phyloP scores from a whole-genome alignment of 352 stramenopile species.

The Saprolegnia diclina region DNA sequence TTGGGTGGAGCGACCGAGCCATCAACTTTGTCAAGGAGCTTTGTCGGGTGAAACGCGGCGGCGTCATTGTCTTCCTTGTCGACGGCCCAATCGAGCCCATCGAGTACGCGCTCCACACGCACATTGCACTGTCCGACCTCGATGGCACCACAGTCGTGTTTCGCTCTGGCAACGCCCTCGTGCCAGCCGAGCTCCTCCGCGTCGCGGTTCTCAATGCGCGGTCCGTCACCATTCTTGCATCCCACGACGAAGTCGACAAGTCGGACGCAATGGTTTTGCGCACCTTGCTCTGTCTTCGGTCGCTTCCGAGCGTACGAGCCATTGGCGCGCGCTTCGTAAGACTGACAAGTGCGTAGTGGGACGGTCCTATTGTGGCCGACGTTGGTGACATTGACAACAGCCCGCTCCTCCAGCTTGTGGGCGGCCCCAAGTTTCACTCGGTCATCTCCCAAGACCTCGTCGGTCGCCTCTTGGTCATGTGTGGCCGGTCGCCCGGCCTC shows the following conservation, averaged over 20 bases:
- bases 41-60: neutral
- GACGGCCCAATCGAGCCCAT: neutral
- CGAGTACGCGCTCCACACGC: neutral
- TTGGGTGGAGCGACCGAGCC: conserved; percentile 11
- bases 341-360: neutral
- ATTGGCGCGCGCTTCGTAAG: neutral
- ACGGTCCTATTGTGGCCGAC: conserved; percentile 6
- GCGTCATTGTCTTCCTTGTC: conserved; percentile 8
- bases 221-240: neutral
- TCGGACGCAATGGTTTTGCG: conserved; percentile 10
- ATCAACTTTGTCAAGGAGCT: conserved; percentile 3
- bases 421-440: neutral
- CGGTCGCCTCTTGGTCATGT: conserved; percentile 16
- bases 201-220: conserved; percentile 2
- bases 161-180: conserved; percentile 11
- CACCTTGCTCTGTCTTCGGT: neutral
- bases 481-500: neutral
- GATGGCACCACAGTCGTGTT: neutral
- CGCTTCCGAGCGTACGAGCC: neutral
- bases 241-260: neutral
- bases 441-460: neutral
- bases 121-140: neutral
- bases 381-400: conserved; percentile 19
- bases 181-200: neutral
- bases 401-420: conserved; percentile 6